Evolutionary conservation across 805 yeast species (phyloP).

Genomic region (Cyberlindnera mrakii): DNA sequence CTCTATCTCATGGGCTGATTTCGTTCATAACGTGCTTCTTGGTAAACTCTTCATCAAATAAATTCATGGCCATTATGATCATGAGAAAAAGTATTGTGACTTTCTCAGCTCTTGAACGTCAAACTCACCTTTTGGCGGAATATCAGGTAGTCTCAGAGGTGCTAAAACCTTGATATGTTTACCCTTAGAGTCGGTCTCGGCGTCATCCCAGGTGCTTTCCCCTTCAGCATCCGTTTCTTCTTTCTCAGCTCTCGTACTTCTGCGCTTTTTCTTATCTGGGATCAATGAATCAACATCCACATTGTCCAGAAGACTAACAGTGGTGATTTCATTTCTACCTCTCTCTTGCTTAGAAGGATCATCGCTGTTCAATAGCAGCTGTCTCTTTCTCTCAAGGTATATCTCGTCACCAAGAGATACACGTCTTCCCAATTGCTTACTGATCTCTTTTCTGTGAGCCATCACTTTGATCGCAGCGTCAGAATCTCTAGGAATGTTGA

Average conservation of each 20-base stretch:
- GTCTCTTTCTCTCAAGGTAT: constrained; percentile 60
- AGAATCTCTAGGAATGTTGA: constrained; percentile 46
- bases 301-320: constrained; percentile 49
- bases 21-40: too few relatives aligned
- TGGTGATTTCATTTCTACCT: constrained; percentile 58
- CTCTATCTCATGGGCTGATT: too few relatives aligned
- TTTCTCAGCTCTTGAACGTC: constrained; percentile 68
- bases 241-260: not conserved
- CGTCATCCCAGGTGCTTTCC: constrained; percentile 7
- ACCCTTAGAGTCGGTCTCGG: constrained; percentile 10
- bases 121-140: constrained; percentile 78
- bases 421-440: constrained; percentile 45
- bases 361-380: constrained; percentile 44
- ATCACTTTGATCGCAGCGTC: constrained; percentile 45
- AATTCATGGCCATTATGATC: constrained; percentile 1
- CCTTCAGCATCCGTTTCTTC: constrained; percentile 24
- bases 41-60: too few relatives aligned
- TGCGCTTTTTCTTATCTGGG: constrained; percentile 4
- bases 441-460: constrained; percentile 42
- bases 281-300: constrained; percentile 12
- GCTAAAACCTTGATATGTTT: constrained; percentile 37
- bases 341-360: constrained; percentile 41
- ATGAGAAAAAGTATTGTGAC: constrained; percentile 73
- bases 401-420: constrained; percentile 66
- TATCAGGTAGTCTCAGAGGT: constrained; percentile 64